These are phyloP conservation scores for Alternaria sp. DNA, from an alignment of 2,329 filamentous ascomycete species.

Conservation along the genomic window DNA sequence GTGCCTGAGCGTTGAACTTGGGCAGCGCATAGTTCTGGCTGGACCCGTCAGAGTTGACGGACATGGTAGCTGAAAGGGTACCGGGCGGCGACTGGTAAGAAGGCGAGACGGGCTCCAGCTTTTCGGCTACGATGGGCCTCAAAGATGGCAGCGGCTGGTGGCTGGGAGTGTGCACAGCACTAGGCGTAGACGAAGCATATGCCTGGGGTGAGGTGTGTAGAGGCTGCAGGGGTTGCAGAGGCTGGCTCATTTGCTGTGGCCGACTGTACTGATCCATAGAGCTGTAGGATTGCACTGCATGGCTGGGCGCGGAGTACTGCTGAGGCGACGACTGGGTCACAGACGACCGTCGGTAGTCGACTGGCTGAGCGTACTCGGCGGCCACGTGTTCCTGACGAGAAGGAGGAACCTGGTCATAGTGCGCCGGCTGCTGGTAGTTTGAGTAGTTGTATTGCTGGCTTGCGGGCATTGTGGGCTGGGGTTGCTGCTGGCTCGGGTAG, in stretches of 20 bases:
- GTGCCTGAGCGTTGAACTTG: conserved; percentile 36
- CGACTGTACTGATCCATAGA: conserved; percentile 47
- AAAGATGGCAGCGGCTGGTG: conserved; percentile 51
- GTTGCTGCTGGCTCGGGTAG: conserved; percentile 39
- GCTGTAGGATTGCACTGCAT: conserved; percentile 44
- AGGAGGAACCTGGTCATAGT: conserved; percentile 46
- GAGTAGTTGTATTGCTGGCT: conserved; percentile 51
- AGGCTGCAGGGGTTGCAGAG: conserved; percentile 41
- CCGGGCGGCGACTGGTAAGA: conserved; percentile 48
- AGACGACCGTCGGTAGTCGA: conserved; percentile 52
- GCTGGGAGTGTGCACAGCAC: conserved; percentile 37
- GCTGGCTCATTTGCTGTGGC: conserved; percentile 45
- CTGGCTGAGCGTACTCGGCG: conserved; percentile 47
- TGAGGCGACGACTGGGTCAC: conserved; percentile 39
- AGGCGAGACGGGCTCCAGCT: conserved; percentile 54
- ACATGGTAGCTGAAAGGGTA: conserved; percentile 39
- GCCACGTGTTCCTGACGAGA: conserved; percentile 45
- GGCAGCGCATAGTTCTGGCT: conserved; percentile 34
- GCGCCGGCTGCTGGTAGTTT: conserved; percentile 42
- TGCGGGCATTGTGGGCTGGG: conserved; percentile 40
- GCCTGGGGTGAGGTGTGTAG: conserved; percentile 43
- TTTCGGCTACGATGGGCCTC: conserved; percentile 43
- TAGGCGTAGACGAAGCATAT: conserved; percentile 35
- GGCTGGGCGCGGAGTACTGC: conserved; percentile 45
- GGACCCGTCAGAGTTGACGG: conserved; percentile 39